phyloP scores from a whole-genome alignment of 192 early-diverging fungal genomes.

The Coemansia pectinata region DNA sequence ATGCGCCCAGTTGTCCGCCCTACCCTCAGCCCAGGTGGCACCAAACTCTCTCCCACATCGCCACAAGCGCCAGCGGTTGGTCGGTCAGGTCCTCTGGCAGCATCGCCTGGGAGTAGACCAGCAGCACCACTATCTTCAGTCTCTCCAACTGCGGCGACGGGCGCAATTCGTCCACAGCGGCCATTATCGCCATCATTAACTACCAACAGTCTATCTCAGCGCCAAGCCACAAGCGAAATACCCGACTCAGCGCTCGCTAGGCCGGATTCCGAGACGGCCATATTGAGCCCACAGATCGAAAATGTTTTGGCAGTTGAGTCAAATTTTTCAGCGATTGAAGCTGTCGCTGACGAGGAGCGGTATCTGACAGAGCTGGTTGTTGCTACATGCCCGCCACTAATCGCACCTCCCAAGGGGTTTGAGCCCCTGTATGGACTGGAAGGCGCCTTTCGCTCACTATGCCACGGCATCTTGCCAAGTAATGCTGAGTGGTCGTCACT shows the following conservation, averaged over 20 bases:
- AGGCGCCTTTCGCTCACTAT: conserved; percentile 44
- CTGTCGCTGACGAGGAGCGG: conserved; percentile 21
- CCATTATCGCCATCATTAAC: not conserved
- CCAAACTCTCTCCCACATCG: not conserved
- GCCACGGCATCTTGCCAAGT: conserved; percentile 40
- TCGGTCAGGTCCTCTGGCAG: not conserved
- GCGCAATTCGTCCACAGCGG: not conserved
- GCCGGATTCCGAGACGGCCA: not conserved
- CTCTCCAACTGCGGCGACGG: not conserved
- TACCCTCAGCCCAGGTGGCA: not conserved
- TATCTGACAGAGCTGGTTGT: conserved; percentile 36
- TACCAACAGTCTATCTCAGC: not conserved
- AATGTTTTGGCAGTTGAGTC: not conserved
- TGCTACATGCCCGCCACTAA: conserved; percentile 29
- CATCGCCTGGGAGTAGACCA: conserved; percentile 1
- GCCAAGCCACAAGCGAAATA: not conserved
- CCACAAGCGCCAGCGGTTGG: not conserved
- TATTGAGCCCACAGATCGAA: not conserved
- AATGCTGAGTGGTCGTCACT: conserved; percentile 55
- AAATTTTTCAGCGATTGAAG: not conserved
- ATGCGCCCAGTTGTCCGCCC: conserved; percentile 17
- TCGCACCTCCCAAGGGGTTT: conserved; percentile 28
- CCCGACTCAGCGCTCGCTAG: not conserved
- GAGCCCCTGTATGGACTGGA: conserved; percentile 36
- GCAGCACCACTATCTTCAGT: not conserved